A percentile compares a stretch with the other conserved stretches of the same genome.
These are phyloP conservation scores for Delonix regia DNA, from an alignment of 306 rosid species.

Conservation along the genomic window DNA sequence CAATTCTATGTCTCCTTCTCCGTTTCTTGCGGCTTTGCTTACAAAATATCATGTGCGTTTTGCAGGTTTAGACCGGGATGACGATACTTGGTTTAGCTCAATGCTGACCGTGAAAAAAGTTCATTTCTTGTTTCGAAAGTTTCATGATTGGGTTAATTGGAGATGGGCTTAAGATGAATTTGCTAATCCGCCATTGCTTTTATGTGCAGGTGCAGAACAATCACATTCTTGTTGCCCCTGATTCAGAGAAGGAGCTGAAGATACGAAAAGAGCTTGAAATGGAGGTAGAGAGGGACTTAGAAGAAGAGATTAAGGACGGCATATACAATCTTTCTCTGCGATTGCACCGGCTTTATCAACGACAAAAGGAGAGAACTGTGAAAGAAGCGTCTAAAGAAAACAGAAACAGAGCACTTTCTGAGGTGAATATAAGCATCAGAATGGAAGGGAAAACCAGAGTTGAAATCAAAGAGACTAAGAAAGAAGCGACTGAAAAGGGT, in stretches of 20 bases:
- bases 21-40: neutral
- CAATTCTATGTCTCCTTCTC: neutral
- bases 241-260: constrained; percentile 59
- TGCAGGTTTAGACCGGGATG: constrained; percentile 44
- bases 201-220: constrained; percentile 25
- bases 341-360: constrained; percentile 57
- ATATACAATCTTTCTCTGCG: constrained; percentile 69
- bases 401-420: constrained; percentile 43
- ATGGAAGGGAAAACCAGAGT: constrained; percentile 66
- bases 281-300: constrained; percentile 69
- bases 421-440: constrained; percentile 64
- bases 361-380: constrained; percentile 44
- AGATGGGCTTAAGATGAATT: neutral
- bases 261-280: constrained; percentile 63
- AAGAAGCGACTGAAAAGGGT: constrained; percentile 33
- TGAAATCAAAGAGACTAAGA: constrained; percentile 59
- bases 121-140: neutral
- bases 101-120: constrained; percentile 31
- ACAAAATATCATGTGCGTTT: constrained; percentile 21
- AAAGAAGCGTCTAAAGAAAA: neutral
- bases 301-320: constrained; percentile 68
- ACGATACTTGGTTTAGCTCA: constrained; percentile 40
- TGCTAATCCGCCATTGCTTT: neutral
- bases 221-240: neutral
- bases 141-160: neutral